phyloP scores from a whole-genome alignment of 768 basidiomycete species.

The Tricholoma sp. region DNA sequence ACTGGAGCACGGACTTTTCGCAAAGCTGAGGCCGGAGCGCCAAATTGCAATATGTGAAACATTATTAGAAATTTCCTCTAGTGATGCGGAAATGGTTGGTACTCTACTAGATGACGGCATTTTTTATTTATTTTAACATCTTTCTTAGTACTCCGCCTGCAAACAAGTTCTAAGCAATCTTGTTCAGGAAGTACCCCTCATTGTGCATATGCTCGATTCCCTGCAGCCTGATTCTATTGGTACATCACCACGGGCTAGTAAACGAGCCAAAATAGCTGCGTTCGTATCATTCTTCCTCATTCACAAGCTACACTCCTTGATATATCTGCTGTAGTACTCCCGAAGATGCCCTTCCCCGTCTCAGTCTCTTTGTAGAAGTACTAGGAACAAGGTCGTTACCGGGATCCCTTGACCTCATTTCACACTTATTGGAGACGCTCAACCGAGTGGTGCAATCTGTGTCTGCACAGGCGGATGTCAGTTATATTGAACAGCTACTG shows the following conservation, averaged over 20 bases:
- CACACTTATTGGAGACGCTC: constrained; percentile 67
- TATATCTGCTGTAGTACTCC: constrained; percentile 19
- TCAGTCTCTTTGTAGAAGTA: constrained; percentile 65
- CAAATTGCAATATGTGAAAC: constrained; percentile 50
- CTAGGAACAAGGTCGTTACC: constrained; percentile 59
- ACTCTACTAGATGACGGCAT: constrained; percentile 9
- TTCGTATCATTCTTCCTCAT: constrained; percentile 34
- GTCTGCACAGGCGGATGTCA: constrained; percentile 56
- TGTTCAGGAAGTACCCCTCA: constrained; percentile 46
- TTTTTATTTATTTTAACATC: not conserved
- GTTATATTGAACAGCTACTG: constrained; percentile 77
- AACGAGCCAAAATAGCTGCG: constrained; percentile 53
- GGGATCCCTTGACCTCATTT: constrained; percentile 67
- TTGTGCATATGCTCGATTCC: constrained; percentile 44
- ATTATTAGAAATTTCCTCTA: constrained; percentile 49
- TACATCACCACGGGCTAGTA: constrained; percentile 45
- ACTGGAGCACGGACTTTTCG: constrained; percentile 55
- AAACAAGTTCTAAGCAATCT: constrained; percentile 46
- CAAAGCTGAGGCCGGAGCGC: constrained; percentile 43
- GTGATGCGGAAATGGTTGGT: constrained; percentile 46
- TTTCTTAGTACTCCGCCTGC: constrained; percentile 36
- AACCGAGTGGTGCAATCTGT: constrained; percentile 57
- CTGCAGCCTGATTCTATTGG: constrained; percentile 43
- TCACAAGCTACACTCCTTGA: not conserved
- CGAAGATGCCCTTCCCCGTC: constrained; percentile 37